phyloP scores from a whole-genome alignment of 1,284 basidiomycete species.

The Coriolopsis trogii region DNA sequence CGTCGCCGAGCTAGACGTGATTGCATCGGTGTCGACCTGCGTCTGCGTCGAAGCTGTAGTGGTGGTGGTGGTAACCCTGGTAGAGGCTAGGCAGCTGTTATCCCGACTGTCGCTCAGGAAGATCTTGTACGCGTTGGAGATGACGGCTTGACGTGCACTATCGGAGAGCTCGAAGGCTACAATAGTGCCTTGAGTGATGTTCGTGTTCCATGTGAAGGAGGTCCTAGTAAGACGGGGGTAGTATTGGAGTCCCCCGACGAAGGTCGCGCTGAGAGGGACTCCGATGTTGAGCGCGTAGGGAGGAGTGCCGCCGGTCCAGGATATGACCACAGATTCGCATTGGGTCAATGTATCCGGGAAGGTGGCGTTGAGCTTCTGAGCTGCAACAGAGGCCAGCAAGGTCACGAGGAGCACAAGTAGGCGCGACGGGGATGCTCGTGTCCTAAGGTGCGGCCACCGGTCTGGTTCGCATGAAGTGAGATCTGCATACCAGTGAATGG shows the following conservation, averaged over 20 bases:
- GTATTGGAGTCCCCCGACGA: neutral
- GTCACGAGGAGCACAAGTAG: neutral
- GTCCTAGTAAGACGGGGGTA: neutral
- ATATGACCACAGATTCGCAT: neutral
- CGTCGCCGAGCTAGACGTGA: too few relatives aligned
- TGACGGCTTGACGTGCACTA: neutral
- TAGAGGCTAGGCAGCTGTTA: too few relatives aligned
- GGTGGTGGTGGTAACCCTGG: too few relatives aligned
- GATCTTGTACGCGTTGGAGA: neutral
- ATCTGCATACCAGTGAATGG: too few relatives aligned
- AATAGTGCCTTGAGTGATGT: neutral
- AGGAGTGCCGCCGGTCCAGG: slow-evolving; percentile 1
- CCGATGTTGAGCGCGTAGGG: neutral
- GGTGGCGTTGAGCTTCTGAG: neutral
- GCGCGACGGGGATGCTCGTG: too few relatives aligned
- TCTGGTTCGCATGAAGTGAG: too few relatives aligned
- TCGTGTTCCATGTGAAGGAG: neutral
- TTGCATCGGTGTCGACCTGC: too few relatives aligned
- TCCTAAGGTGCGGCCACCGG: too few relatives aligned
- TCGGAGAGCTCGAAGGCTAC: neutral
- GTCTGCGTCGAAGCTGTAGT: too few relatives aligned
- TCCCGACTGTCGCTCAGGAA: too few relatives aligned
- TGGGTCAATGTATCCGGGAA: neutral
- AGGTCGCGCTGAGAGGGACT: neutral
- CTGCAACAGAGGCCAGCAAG: neutral